Base-by-base conservation (phyloP, 257 asterid genomes). In the Solanum piurae region DNA sequence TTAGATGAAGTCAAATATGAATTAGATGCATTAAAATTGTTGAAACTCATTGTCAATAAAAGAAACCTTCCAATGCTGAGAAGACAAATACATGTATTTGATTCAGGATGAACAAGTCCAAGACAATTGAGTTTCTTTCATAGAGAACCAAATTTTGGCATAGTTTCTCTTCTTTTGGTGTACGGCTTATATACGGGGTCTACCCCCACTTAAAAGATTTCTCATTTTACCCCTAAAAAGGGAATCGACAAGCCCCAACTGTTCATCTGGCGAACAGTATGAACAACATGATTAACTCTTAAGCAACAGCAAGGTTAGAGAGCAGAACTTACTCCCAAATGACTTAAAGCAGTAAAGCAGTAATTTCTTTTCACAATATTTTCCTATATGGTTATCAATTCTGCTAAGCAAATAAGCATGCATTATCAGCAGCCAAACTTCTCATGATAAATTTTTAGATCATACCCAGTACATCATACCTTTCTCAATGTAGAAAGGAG, bases 401-500 rank as follows among this genome's bases (percentile, higher is more conserved):
- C 60, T 29, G 34, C 77, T 37, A 42, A 84, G 76, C 27, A 64
- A 66, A 40, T 25, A 64, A 60, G 42, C 87, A 85, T 25, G 42
- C 87, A 85, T 64, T 76, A 85, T 64, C 76, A 66, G 62, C 87
- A 66, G 31, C 82, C n/a, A 25, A 40, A 64, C 82, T 16, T 40
- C 80, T 25, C 77, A 42, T 85, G 82, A 62, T 64, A 64, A 66
- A 49, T 49, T 29, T 80, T 80, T 49, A 68, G 40, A 73, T 79
- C 88, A 86, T 58, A 36, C 84, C 44, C 14, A 68, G 86, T 42
- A 86, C 33, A 68, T 9, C 86, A 37, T 91, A 97, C 99, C 99
- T 93, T 89, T 96, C 93, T 92, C 93, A 87, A 95, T 95, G 86
- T 93, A 97, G 94, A 97, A 97, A 46, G 99, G 99, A 89, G 93